phyloP scores from a whole-genome alignment of 345 rosid genomes.

The Bruguiera parviflora region DNA sequence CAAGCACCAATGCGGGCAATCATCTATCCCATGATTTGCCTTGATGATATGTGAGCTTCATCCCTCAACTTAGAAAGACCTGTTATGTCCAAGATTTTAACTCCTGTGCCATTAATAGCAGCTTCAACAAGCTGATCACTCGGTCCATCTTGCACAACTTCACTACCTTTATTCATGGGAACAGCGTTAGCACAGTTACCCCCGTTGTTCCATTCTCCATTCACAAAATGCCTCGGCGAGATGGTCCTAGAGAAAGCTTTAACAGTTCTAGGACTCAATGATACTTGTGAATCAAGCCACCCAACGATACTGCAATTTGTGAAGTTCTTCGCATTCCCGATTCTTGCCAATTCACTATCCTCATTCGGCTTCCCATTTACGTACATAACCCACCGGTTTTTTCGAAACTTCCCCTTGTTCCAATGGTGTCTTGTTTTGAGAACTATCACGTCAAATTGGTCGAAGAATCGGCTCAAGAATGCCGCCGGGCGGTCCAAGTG shows the following conservation, averaged over 20 bases:
- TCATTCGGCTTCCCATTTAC: not conserved
- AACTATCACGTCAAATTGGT: not conserved
- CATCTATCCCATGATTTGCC: not conserved
- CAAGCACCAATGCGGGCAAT: not conserved
- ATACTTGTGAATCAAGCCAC: not conserved
- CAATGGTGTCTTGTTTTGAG: not conserved
- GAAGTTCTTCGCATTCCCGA: not conserved
- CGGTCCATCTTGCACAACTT: conserved; percentile 14
- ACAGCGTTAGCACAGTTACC: not conserved
- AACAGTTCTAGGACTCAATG: not conserved
- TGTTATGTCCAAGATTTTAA: conserved; percentile 31
- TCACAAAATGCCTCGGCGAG: not conserved
- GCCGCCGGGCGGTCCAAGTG: not conserved
- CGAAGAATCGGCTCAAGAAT: not conserved
- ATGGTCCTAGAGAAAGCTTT: not conserved
- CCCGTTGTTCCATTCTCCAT: not conserved
- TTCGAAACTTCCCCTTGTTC: not conserved
- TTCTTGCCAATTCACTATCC: not conserved
- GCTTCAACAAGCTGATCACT: conserved; percentile 18
- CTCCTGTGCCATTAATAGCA: conserved; percentile 26
- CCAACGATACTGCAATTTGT: not conserved
- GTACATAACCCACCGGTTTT: not conserved
- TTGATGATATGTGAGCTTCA: conserved; percentile 33
- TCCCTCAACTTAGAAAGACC: conserved; percentile 31
- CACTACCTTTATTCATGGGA: not conserved